Conservation (phyloP, 139 green algal genomes). For the Tetradesmus lagerheimii region DNA sequence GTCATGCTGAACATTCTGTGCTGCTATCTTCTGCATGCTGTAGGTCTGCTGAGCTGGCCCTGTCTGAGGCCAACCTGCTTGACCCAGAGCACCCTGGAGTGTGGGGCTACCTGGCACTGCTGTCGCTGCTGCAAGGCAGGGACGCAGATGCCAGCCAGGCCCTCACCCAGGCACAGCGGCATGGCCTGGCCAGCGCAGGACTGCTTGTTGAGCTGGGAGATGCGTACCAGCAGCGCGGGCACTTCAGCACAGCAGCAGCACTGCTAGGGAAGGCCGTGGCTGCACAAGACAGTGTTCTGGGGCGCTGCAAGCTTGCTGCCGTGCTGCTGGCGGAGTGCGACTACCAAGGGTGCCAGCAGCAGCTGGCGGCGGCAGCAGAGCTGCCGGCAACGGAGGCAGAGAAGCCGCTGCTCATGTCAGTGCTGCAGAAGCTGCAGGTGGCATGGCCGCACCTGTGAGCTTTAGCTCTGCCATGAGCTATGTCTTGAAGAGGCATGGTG, state of each 20-base stretch:
- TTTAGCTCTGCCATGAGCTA: background rate
- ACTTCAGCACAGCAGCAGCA: background rate
- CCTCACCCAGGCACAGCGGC: conserved; percentile 32
- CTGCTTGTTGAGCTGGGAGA: conserved; percentile 31
- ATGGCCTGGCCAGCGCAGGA: background rate
- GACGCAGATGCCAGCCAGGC: conserved; percentile 2
- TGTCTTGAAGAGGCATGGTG: background rate
- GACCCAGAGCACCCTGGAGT: conserved; percentile 41
- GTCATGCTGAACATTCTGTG: background rate
- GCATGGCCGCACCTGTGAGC: conserved; percentile 25
- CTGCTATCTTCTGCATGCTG: background rate
- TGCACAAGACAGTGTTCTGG: conserved; percentile 16
- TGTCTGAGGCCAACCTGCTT: conserved; percentile 28
- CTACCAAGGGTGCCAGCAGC: conserved; percentile 26
- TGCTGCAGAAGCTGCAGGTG: conserved; percentile 33
- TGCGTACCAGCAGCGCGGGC: background rate
- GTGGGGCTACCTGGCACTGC: conserved; percentile 42
- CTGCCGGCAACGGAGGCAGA: conserved; percentile 7
- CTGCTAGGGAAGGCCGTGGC: background rate
- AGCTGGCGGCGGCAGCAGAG: conserved; percentile 16
- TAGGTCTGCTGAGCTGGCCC: conserved; percentile 35
- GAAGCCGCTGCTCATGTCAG: background rate
- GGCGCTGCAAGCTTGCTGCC: conserved; percentile 41
- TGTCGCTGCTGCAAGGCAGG: conserved; percentile 34
- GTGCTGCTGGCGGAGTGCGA: conserved; percentile 29